Conservation (phyloP, 345 rosid genomes). For the Ceriops decandra region DNA sequence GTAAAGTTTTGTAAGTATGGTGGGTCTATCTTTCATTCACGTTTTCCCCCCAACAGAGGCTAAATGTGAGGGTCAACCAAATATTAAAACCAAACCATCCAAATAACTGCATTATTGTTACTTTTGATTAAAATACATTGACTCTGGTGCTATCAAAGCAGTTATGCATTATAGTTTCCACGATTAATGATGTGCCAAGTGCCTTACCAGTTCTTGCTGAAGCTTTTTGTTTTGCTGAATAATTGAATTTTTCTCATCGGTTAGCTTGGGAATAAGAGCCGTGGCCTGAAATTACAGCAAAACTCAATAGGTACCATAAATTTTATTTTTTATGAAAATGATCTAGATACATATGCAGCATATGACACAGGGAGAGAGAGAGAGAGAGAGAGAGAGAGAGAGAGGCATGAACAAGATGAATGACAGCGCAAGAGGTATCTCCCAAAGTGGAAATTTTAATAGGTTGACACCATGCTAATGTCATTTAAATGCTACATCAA, state of each 20-base stretch:
- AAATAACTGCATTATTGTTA: no score
- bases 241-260: slow-evolving; percentile 50
- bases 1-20: no score
- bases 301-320: background rate
- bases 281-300: slow-evolving; percentile 42
- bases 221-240: slow-evolving; percentile 48
- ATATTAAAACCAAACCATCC: no score
- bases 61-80: no score
- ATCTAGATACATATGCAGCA: background rate
- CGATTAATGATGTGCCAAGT: background rate
- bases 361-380: background rate
- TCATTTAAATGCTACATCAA: background rate
- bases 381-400: background rate
- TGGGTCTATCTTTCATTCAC: no score
- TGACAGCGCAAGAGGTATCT: background rate
- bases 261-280: slow-evolving; percentile 50
- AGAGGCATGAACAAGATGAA: background rate
- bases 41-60: no score
- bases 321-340: background rate
- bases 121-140: no score
- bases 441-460: background rate
- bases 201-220: slow-evolving; percentile 63
- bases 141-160: no score
- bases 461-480: background rate
- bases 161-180: no score